phyloP scores from a whole-genome alignment of 805 yeast genomes.

The Ogataea dorogensis region DNA sequence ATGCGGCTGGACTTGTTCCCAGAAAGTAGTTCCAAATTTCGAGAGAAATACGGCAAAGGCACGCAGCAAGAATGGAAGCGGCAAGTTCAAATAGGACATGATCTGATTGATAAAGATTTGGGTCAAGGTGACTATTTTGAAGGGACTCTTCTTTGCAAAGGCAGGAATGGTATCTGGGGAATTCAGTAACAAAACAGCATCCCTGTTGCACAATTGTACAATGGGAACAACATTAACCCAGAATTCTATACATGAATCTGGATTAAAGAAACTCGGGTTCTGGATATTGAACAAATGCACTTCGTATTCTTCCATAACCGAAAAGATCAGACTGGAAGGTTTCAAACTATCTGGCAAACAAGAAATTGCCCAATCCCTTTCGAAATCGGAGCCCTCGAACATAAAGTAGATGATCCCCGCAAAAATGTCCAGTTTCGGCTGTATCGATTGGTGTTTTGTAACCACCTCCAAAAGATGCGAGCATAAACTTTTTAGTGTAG shows the following conservation, averaged over 20 bases:
- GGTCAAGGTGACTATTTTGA: conserved; percentile 37
- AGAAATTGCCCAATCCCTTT: conserved; percentile 48
- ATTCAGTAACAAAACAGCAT: conserved; percentile 34
- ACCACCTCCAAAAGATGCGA: conserved; percentile 35
- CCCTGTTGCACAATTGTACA: conserved; percentile 35
- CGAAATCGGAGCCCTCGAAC: conserved; percentile 50
- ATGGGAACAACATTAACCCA: conserved; percentile 45
- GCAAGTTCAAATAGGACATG: conserved; percentile 46
- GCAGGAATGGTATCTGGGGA: conserved; percentile 28
- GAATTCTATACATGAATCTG: conserved; percentile 40
- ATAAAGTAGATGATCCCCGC: conserved; percentile 57
- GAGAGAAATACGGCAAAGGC: conserved; percentile 46
- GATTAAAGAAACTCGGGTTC: conserved; percentile 47
- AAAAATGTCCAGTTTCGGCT: conserved; percentile 18
- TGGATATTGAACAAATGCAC: conserved; percentile 53
- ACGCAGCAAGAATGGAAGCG: conserved; percentile 56
- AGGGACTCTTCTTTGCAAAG: conserved; percentile 22
- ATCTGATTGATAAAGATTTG: conserved; percentile 50
- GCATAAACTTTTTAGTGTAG: conserved; percentile 37
- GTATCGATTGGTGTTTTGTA: conserved; percentile 13
- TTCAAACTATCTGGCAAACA: conserved; percentile 22
- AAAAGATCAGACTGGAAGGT: conserved; percentile 30
- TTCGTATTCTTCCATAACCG: conserved; percentile 55
- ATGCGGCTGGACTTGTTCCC: conserved; percentile 54
- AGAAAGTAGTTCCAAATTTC: conserved; percentile 45